Conservation (phyloP, 257 asterid species). For the Apocynum venetum region DNA sequence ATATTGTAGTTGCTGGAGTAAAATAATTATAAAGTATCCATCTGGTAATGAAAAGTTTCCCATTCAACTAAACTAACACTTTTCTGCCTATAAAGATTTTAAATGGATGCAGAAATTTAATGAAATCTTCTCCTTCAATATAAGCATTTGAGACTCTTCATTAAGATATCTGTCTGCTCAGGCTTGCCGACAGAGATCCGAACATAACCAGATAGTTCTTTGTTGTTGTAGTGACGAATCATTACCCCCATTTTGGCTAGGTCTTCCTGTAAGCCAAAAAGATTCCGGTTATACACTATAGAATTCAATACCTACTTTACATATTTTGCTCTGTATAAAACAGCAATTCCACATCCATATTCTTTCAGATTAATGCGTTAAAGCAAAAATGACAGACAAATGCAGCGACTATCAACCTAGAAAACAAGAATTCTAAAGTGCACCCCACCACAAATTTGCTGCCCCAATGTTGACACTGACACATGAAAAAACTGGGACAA, state of each 20-base stretch:
- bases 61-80: no score
- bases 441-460: neutral
- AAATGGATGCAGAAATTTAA: neutral
- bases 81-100: no score
- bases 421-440: neutral
- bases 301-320: neutral
- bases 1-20: no score
- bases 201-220: conserved; percentile 76
- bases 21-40: no score
- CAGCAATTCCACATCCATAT: neutral
- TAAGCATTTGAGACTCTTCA: conserved; percentile 55
- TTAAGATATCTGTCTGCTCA: conserved; percentile 76
- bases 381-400: neutral
- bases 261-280: conserved; percentile 58
- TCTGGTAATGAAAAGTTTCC: no score
- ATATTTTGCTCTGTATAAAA: neutral
- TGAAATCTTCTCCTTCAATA: conserved; percentile 11
- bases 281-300: neutral
- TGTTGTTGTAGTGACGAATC: conserved; percentile 94
- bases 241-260: conserved; percentile 81
- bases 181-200: conserved; percentile 97
- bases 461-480: neutral
- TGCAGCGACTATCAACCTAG: neutral
- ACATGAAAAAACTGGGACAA: neutral
- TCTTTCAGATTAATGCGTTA: neutral